Percentiles rank a stretch among this genome's conserved stretches.
Conservation (phyloP, 1,139 yeast genomes). For the Yamadazyma pseudoaaseri region DNA sequence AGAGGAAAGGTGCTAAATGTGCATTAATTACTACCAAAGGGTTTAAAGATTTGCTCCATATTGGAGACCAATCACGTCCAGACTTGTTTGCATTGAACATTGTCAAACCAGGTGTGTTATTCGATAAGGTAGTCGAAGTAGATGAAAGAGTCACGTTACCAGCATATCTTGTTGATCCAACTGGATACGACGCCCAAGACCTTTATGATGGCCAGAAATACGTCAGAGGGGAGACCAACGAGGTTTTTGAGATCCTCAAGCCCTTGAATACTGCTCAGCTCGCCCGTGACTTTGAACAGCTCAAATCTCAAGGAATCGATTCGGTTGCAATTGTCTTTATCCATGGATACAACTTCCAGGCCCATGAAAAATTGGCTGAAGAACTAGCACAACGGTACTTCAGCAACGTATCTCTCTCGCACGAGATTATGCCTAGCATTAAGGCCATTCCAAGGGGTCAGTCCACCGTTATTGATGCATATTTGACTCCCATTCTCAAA, state of each 20-base stretch:
- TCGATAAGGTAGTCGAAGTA: constrained; percentile 61
- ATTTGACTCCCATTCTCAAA: constrained; percentile 69
- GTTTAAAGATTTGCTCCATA: constrained; percentile 58
- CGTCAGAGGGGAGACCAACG: constrained; percentile 61
- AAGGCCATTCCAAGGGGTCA: constrained; percentile 70
- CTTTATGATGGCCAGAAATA: constrained; percentile 15
- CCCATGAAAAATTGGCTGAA: constrained; percentile 61
- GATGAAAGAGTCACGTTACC: constrained; percentile 75
- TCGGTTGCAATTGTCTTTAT: constrained; percentile 68
- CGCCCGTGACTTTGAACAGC: constrained; percentile 31
- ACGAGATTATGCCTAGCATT: constrained; percentile 70
- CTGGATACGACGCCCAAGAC: constrained; percentile 24
- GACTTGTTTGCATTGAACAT: constrained; percentile 63
- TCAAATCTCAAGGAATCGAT: constrained; percentile 55
- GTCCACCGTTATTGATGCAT: constrained; percentile 75
- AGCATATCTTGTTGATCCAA: constrained; percentile 62
- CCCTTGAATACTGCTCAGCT: constrained; percentile 45
- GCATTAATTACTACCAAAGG: constrained; percentile 69
- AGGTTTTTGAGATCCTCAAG: constrained; percentile 53
- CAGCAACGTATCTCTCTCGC: constrained; percentile 55
- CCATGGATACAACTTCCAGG: constrained; percentile 69
- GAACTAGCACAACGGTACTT: constrained; percentile 56
- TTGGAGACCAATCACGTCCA: constrained; percentile 77
- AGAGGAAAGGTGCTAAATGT: constrained; percentile 64
- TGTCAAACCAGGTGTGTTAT: constrained; percentile 56